Conservation (phyloP, 2,329 filamentous ascomycete genomes). For the Aureobasidium pullulans region DNA sequence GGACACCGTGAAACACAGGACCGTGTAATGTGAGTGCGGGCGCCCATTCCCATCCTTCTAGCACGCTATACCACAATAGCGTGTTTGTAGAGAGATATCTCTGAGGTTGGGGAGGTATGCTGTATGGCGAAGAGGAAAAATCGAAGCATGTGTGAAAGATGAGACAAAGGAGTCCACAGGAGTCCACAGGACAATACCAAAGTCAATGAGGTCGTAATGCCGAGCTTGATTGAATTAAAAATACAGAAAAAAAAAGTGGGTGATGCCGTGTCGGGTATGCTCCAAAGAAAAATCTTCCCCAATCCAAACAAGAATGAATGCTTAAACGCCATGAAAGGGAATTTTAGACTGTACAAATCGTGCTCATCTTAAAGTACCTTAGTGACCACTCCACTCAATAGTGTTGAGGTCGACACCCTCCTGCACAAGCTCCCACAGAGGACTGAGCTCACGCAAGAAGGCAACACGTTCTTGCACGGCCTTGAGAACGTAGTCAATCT, state of each 20-base stretch:
- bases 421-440: conserved; percentile 95
- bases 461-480: conserved; percentile 84
- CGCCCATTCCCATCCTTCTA: too few species aligned
- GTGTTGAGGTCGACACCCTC: conserved; percentile 92
- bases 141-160: too few species aligned
- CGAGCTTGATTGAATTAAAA: background rate
- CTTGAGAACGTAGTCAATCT: conserved; percentile 97
- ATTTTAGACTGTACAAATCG: too few species aligned
- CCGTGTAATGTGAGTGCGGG: too few species aligned
- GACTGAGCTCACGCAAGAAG: conserved; percentile 90
- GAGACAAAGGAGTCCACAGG: too few species aligned
- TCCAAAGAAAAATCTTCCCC: background rate
- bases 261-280: conserved; percentile 1
- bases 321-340: background rate
- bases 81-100: too few species aligned
- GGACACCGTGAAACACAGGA: too few species aligned
- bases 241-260: background rate
- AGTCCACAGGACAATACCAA: too few species aligned
- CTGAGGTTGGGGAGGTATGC: too few species aligned
- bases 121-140: too few species aligned
- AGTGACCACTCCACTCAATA: conserved; percentile 98
- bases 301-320: background rate
- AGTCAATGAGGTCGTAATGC: background rate
- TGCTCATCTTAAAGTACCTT: conserved; percentile 23
- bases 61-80: too few species aligned